phyloP scores from a whole-genome alignment of 225 moss, liverwort and hornwort genomes.

The Physcomitrellopsis africana region DNA sequence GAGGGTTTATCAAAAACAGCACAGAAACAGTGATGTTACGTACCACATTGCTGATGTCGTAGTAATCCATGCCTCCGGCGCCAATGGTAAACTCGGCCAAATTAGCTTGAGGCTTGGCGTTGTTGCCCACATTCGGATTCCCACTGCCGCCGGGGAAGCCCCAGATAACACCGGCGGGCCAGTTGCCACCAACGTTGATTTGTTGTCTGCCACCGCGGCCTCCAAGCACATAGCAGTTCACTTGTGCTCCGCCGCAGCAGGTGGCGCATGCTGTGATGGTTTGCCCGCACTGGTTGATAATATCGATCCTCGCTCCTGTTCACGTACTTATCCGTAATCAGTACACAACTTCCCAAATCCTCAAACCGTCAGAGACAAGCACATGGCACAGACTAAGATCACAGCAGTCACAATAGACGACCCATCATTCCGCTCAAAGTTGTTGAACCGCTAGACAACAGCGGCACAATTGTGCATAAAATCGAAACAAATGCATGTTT shows the following conservation, averaged over 20 bases:
- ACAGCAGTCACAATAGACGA: too few relatives aligned
- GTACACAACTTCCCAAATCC: too few relatives aligned
- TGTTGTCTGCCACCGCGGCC: constrained; percentile 5
- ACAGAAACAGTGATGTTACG: not conserved
- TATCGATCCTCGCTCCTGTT: constrained; percentile 40
- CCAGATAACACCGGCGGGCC: constrained; percentile 59
- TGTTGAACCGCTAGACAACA: too few relatives aligned
- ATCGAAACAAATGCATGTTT: not conserved
- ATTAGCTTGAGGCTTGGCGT: constrained; percentile 54
- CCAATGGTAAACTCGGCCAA: constrained; percentile 54
- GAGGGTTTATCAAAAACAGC: too few relatives aligned
- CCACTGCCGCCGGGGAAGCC: constrained; percentile 42
- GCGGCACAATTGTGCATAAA: not conserved
- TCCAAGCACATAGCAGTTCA: constrained; percentile 38
- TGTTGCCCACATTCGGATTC: constrained; percentile 22
- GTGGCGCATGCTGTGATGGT: constrained; percentile 41
- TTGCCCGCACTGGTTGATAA: constrained; percentile 45
- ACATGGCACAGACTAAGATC: too few relatives aligned
- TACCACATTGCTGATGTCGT: constrained; percentile 70
- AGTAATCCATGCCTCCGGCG: constrained; percentile 34
- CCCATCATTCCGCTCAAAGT: too few relatives aligned
- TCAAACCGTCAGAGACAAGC: too few relatives aligned
- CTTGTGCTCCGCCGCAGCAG: constrained; percentile 30
- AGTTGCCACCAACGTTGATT: constrained; percentile 40
- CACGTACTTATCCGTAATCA: not conserved